Percentiles rank a stretch among this genome's conserved stretches.
Evolutionary conservation across 768 basidiomycete genomes (phyloP).

Genomic region (Boletellus ananas): DNA sequence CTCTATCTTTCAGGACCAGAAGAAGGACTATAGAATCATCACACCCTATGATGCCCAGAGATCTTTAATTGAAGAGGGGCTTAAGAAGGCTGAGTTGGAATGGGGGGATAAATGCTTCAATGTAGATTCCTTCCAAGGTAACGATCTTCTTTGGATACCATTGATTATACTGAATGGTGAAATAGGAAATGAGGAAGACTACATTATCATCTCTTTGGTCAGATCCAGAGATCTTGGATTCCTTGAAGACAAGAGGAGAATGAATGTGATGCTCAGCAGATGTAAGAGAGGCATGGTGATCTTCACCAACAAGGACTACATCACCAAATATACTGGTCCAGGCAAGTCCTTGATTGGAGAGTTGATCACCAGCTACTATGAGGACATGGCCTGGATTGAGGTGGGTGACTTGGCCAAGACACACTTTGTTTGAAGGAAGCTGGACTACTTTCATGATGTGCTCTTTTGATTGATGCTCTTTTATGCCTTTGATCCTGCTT

Average conservation of each 20-base stretch:
- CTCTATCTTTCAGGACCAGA: constrained; percentile 46
- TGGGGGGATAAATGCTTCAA: constrained; percentile 75
- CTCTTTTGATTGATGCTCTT: background rate
- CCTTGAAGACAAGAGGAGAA: constrained; percentile 56
- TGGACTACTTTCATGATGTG: background rate
- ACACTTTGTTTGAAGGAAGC: constrained; percentile 12
- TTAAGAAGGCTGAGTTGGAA: constrained; percentile 46
- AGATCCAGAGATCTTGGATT: constrained; percentile 66
- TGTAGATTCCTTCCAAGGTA: constrained; percentile 80
- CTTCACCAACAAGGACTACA: constrained; percentile 57
- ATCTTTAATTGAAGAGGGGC: constrained; percentile 48
- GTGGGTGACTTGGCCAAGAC: constrained; percentile 26
- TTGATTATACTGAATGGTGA: background rate
- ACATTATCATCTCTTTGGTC: constrained; percentile 70
- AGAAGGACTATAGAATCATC: constrained; percentile 58
- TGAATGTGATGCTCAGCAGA: constrained; percentile 86
- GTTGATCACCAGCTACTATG: constrained; percentile 31
- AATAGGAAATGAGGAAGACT: constrained; percentile 79
- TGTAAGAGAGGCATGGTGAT: constrained; percentile 80
- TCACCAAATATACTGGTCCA: constrained; percentile 52
- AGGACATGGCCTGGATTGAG: constrained; percentile 35
- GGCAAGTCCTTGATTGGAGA: constrained; percentile 41
- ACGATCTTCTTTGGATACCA: constrained; percentile 7
- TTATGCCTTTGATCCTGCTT: constrained; percentile 4
- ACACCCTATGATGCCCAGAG: constrained; percentile 82